Base-by-base conservation (phyloP, 192 early-diverging fungal species). In the Podila minutissima region DNA sequence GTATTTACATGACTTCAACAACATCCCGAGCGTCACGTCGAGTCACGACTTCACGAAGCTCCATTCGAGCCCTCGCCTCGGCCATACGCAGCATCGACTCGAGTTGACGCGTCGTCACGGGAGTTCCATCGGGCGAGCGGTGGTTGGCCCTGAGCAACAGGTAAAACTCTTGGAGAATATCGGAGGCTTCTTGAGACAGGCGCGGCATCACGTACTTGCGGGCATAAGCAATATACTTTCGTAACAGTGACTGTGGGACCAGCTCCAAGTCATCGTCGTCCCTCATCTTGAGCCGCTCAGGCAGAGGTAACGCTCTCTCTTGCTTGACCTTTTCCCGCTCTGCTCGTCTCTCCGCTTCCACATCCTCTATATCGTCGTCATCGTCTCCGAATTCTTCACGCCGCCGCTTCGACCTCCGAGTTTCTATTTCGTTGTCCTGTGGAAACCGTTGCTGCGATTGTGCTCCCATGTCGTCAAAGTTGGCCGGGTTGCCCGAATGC, bases 221-320 rank as follows among this genome's bases (percentile, higher is more conserved):
- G 19, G 95, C 95, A 72, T 94, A 97, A 9, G 95, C 92, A 51
- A 97, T 93, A 74, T 96, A 97, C 71, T 94, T 94, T 66, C 94
- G 89, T 41, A 96, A 62, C 31, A 96, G 83, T 5, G 83, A 67
- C 22, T 86, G 75, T 4, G 94, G 92, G 48, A 96, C 84, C 0
- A 88, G 75, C 31, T 91, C 89, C 22, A 94, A n/a, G 31, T 86
- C 68, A 58, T 88, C 85, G 28, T 87, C 87, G 0, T 88, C 75
- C 22, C 84, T 85, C 31, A 94, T 69, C 11, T 86, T 68, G 49
- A 91, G 65, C 64, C 75, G 69, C 53, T 81, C 77, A 3, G 73
- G 72, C 9, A 82, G 46, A 13, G 74, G 77, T 11, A 51, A 59
- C 22, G 64, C 62, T 60, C 69, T 69, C 38, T 66, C 63, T 28